phyloP scores from a whole-genome alignment of 805 yeast genomes.

The Yamadazyma philogaea region DNA sequence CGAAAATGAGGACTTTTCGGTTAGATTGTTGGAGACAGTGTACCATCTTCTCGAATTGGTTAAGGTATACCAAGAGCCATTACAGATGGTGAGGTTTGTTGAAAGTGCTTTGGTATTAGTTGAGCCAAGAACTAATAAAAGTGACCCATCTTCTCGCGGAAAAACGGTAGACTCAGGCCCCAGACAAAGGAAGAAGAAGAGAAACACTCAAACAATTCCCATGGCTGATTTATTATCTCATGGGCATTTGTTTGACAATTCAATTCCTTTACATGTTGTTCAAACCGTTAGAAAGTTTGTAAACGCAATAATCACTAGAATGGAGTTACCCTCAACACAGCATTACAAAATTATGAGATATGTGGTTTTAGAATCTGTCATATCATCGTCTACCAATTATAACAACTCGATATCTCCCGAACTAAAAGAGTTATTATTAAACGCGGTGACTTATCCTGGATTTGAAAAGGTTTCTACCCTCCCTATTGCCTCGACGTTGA shows the following conservation, averaged over 20 bases:
- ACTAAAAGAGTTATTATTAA: slow-evolving; percentile 40
- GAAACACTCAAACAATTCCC: slow-evolving; percentile 43
- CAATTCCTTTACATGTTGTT: slow-evolving; percentile 38
- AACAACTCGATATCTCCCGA: slow-evolving; percentile 25
- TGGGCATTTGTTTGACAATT: slow-evolving; percentile 49
- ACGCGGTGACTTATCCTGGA: slow-evolving; percentile 68
- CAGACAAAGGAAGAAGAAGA: slow-evolving; percentile 37
- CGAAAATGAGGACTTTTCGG: slow-evolving; percentile 37
- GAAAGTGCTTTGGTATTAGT: slow-evolving; percentile 50
- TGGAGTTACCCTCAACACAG: slow-evolving; percentile 58
- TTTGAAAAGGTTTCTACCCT: slow-evolving; percentile 59
- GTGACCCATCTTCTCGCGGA: slow-evolving; percentile 10
- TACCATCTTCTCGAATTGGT: slow-evolving; percentile 30
- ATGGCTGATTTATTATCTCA: slow-evolving; percentile 69
- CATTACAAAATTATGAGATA: slow-evolving; percentile 52
- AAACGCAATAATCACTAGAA: slow-evolving; percentile 43
- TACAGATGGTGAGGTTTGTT: slow-evolving; percentile 52
- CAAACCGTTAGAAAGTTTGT: slow-evolving; percentile 45
- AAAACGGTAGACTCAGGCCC: slow-evolving; percentile 2
- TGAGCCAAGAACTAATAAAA: slow-evolving; percentile 30
- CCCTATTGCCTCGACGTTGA: slow-evolving; percentile 61
- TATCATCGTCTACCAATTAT: slow-evolving; percentile 19
- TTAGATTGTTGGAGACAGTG: slow-evolving; percentile 32
- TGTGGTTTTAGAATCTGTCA: slow-evolving; percentile 34
- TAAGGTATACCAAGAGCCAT: slow-evolving; percentile 45